phyloP scores from a whole-genome alignment of 768 basidiomycete genomes.

The Leccinum rimulosum region DNA sequence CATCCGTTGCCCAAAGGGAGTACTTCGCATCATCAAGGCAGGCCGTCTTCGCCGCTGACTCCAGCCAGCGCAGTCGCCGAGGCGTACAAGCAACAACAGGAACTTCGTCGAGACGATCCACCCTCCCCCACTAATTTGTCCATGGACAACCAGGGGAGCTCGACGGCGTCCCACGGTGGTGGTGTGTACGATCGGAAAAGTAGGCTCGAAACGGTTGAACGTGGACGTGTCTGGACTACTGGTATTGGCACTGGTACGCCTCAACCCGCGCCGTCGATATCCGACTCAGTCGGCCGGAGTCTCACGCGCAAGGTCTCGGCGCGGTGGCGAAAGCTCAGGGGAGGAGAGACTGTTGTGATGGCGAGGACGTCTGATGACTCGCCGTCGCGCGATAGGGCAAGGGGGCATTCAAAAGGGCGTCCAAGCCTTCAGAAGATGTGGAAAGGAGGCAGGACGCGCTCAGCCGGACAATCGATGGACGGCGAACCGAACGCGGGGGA shows the following conservation, averaged over 20 bases:
- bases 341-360: conserved; percentile 1
- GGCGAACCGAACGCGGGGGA: conserved; percentile 10
- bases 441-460: conserved; percentile 6
- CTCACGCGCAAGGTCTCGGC: conserved; percentile 38
- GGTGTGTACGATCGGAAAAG: conserved; percentile 15
- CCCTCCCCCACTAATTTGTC: conserved; percentile 19
- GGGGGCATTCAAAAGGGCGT: conserved; percentile 20
- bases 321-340: conserved; percentile 30
- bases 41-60: conserved; percentile 30
- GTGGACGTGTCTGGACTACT: background rate
- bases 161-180: conserved; percentile 6
- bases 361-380: conserved; percentile 21
- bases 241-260: background rate
- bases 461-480: conserved; percentile 20
- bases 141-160: conserved; percentile 26
- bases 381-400: conserved; percentile 13
- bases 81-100: conserved; percentile 45
- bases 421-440: conserved; percentile 36
- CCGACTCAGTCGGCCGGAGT: conserved; percentile 19
- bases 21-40: background rate
- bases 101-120: conserved; percentile 20
- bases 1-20: background rate
- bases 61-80: conserved; percentile 45
- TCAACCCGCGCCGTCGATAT: conserved; percentile 8
- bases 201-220: conserved; percentile 5